A percentile compares a stretch with the other conserved stretches of the same genome.
Conservation (phyloP, 2,329 filamentous ascomycete species). For the Trichoderma sp. region DNA sequence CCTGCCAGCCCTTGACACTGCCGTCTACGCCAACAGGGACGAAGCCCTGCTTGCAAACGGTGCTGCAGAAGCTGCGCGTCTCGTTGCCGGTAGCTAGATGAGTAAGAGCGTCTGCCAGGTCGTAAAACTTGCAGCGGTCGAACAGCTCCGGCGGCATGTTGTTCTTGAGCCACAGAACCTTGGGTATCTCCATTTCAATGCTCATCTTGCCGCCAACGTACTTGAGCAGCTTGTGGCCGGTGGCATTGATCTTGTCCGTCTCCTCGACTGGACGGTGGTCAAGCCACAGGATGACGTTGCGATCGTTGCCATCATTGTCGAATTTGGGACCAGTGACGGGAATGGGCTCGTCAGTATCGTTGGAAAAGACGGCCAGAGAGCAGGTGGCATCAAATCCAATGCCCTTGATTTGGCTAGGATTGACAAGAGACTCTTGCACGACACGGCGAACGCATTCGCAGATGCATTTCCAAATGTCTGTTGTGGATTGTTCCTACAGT, state of each 20-base stretch:
- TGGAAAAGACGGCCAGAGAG: slow-evolving; percentile 85
- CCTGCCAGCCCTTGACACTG: slow-evolving; percentile 97
- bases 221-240: slow-evolving; percentile 85
- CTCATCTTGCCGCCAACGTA: slow-evolving; percentile 99
- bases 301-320: slow-evolving; percentile 70
- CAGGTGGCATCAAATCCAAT: slow-evolving; percentile 99
- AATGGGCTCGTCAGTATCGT: slow-evolving; percentile 86
- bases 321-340: slow-evolving; percentile 89
- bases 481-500: slow-evolving; percentile 89
- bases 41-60: slow-evolving; percentile 95
- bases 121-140: slow-evolving; percentile 93
- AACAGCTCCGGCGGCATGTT: slow-evolving; percentile 93
- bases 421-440: slow-evolving; percentile 76
- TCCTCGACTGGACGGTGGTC: slow-evolving; percentile 91
- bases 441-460: slow-evolving; percentile 83
- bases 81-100: slow-evolving; percentile 92
- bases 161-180: slow-evolving; percentile 97
- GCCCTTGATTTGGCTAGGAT: slow-evolving; percentile 73
- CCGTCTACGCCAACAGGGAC: slow-evolving; percentile 96
- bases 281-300: slow-evolving; percentile 96
- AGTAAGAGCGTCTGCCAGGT: slow-evolving; percentile 87
- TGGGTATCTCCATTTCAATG: slow-evolving; percentile 99
- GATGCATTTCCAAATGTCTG: slow-evolving; percentile 94
- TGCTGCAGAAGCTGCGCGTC: slow-evolving; percentile 89
- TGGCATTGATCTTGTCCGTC: slow-evolving; percentile 90